Conservation (phyloP, 495 filamentous ascomycete species). For the Penicillium angulare region DNA sequence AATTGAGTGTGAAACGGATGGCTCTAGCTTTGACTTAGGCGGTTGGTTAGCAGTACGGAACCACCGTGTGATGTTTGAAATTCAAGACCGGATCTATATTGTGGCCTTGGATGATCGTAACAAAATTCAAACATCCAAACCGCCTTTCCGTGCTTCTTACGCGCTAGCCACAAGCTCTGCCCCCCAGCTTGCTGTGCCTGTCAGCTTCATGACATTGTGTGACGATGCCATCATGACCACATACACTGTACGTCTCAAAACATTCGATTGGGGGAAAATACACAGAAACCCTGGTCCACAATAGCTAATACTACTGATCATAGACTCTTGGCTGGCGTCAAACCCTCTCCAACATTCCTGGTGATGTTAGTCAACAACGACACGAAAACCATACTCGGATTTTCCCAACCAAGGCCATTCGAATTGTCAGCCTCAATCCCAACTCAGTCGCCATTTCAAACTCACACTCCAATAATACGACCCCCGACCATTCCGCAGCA, state of each 20-base stretch:
- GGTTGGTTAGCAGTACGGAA: conserved; percentile 42
- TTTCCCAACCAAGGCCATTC: conserved; percentile 38
- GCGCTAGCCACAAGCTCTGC: conserved; percentile 35
- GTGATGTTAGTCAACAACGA: conserved; percentile 5
- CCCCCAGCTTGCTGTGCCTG: conserved; percentile 34
- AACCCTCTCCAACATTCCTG: conserved; percentile 18
- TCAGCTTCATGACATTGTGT: conserved; percentile 40
- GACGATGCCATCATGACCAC: conserved; percentile 43
- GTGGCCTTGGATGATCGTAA: conserved; percentile 35
- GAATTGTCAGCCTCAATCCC: conserved; percentile 36
- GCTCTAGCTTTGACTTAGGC: conserved; percentile 34
- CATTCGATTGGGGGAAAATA: too few species aligned
- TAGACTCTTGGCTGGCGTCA: conserved; percentile 39
- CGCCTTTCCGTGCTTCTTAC: conserved; percentile 31
- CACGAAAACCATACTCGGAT: conserved; percentile 29
- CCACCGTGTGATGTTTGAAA: conserved; percentile 42
- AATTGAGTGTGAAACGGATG: conserved; percentile 39
- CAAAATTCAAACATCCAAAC: conserved; percentile 24
- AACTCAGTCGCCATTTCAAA: conserved; percentile 7
- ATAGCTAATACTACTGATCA: conserved; percentile 7
- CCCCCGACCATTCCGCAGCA: neutral
- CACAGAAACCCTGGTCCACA: neutral
- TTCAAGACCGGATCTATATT: conserved; percentile 38
- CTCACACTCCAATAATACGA: neutral
- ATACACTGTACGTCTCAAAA: conserved; percentile 30